A percentile compares a stretch with the other conserved stretches of the same genome.
phyloP scores from a whole-genome alignment of 805 yeast species.

The Torulaspora delbrueckii region DNA sequence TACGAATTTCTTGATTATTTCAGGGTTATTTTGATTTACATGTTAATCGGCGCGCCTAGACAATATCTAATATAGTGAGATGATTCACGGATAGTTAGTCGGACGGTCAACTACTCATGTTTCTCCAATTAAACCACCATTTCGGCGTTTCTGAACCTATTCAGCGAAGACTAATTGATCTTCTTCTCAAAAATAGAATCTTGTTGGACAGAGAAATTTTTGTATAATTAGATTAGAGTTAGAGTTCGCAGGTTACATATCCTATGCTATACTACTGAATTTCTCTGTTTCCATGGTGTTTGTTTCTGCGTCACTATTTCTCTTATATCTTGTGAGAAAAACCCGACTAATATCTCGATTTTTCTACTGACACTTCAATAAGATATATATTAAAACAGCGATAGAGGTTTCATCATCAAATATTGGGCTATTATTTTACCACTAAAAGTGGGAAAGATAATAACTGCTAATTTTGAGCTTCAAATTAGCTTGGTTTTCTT shows the following conservation, averaged over 20 bases:
- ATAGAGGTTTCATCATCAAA: not conserved
- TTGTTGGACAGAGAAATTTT: not conserved
- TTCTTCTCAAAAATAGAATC: constrained; percentile 1
- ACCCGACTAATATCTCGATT: constrained; percentile 5
- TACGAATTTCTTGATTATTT: too few species aligned
- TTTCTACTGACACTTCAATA: constrained; percentile 1
- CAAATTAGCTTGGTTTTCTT: not conserved
- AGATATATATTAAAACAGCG: constrained; percentile 1
- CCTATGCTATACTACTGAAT: not conserved
- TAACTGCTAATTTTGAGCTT: not conserved
- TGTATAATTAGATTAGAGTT: not conserved
- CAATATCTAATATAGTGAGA: too few species aligned
- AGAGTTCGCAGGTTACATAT: not conserved
- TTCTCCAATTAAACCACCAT: not conserved
- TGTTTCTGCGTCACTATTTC: constrained; percentile 8
- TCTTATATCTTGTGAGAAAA: constrained; percentile 1
- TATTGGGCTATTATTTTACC: not conserved
- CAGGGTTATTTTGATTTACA: too few species aligned
- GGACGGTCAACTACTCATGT: not conserved
- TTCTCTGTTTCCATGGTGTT: not conserved
- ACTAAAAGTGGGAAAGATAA: not conserved
- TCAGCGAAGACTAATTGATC: not conserved
- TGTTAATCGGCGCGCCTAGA: too few species aligned
- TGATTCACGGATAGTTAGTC: too few species aligned
- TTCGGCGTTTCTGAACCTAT: not conserved